Conservation (phyloP, 2,329 filamentous ascomycete species). For the Drechslerella coelobrocha region DNA sequence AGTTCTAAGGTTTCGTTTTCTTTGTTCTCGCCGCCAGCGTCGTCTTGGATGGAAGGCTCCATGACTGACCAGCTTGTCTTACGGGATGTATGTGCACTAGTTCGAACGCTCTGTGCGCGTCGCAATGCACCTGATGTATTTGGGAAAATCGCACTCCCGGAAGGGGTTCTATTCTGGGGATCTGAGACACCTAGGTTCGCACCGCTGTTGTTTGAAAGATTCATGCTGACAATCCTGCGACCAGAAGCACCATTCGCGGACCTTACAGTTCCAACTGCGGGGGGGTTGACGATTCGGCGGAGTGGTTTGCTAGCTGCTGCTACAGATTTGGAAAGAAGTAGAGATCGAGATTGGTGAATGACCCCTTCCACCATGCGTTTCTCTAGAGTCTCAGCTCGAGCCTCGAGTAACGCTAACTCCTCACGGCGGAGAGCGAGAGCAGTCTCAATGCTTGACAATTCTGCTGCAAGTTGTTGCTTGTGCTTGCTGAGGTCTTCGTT, state of each 20-base stretch:
- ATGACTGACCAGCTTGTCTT: slow-evolving; percentile 45
- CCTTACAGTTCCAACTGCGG: slow-evolving; percentile 30
- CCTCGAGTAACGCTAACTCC: slow-evolving; percentile 89
- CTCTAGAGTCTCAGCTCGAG: slow-evolving; percentile 84
- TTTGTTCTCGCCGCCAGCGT: slow-evolving; percentile 35
- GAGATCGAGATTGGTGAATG: slow-evolving; percentile 90
- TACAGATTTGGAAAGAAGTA: slow-evolving; percentile 63
- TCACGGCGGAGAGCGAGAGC: slow-evolving; percentile 87
- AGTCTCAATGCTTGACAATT: slow-evolving; percentile 89
- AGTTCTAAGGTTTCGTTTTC: slow-evolving; percentile 21
- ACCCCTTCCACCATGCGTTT: slow-evolving; percentile 92
- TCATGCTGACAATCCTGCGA: slow-evolving; percentile 45
- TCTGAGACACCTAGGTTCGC: slow-evolving; percentile 10
- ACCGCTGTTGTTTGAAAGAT: slow-evolving; percentile 16
- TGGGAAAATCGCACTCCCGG: slow-evolving; percentile 44
- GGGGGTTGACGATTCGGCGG: slow-evolving; percentile 36
- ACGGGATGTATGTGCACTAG: slow-evolving; percentile 36
- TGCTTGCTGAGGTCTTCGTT: slow-evolving; percentile 78
- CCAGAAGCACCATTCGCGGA: slow-evolving; percentile 30
- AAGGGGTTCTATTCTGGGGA: slow-evolving; percentile 38
- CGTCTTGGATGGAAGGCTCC: slow-evolving; percentile 30
- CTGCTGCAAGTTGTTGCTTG: slow-evolving; percentile 79
- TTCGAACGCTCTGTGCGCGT: slow-evolving; percentile 38
- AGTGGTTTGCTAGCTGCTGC: slow-evolving; percentile 32
- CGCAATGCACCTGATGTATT: slow-evolving; percentile 19